Percentiles rank a stretch among this genome's conserved stretches.
Conservation (phyloP, 2,329 filamentous ascomycete species). For the Arthroderma uncinatum region DNA sequence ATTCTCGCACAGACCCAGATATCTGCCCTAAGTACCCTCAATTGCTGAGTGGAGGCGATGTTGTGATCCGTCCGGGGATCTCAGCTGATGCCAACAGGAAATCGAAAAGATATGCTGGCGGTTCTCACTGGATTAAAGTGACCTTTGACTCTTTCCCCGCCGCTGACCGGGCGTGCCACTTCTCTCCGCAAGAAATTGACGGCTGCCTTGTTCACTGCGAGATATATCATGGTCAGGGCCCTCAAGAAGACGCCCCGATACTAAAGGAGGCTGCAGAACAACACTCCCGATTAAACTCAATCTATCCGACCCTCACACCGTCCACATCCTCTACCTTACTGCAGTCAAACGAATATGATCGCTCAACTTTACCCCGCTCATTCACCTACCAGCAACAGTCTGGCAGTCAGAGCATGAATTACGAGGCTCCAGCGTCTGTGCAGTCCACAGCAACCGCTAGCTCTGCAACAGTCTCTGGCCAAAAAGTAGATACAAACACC, state of each 20-base stretch:
- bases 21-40: slow-evolving; percentile 59
- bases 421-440: slow-evolving; percentile 26
- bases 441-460: slow-evolving; percentile 33
- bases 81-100: slow-evolving; percentile 63
- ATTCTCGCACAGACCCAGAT: slow-evolving; percentile 70
- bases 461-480: slow-evolving; percentile 27
- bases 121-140: slow-evolving; percentile 84
- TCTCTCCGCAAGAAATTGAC: slow-evolving; percentile 60
- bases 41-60: slow-evolving; percentile 60
- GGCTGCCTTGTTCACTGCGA: slow-evolving; percentile 62
- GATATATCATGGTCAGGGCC: slow-evolving; percentile 54
- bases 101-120: slow-evolving; percentile 70
- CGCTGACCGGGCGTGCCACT: slow-evolving; percentile 57
- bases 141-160: slow-evolving; percentile 66
- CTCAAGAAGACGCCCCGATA: slow-evolving; percentile 53
- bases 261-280: slow-evolving; percentile 36
- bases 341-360: slow-evolving; percentile 24
- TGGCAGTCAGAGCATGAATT: slow-evolving; percentile 13
- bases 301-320: slow-evolving; percentile 26
- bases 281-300: slow-evolving; percentile 17
- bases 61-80: slow-evolving; percentile 56
- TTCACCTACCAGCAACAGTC: slow-evolving; percentile 12
- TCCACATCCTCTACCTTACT: slow-evolving; percentile 29
- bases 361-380: slow-evolving; percentile 30
- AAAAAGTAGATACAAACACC: slow-evolving; percentile 15